Base-by-base conservation (phyloP, 768 basidiomycete species). In the Leccinellum luteum region DNA sequence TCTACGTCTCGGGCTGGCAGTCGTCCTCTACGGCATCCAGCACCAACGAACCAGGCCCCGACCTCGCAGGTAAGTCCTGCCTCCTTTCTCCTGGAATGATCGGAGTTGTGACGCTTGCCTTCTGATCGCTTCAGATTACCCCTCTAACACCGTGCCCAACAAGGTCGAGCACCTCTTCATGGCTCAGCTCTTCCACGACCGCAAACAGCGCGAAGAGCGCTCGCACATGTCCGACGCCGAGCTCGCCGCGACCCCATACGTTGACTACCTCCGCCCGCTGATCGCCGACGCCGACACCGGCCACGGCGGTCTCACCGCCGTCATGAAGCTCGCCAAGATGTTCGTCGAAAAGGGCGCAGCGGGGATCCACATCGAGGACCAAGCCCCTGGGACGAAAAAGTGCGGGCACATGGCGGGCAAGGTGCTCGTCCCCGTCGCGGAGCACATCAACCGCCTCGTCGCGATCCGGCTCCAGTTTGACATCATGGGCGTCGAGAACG, bases 341-440 rank as follows among this genome's bases (percentile, higher is more conserved):
- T 98, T 99, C 70, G 94, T 98, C 62, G 97, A 99, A 77, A 92
- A 94, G 66, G 96, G 97, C 60, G 97, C 97, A 0, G 95, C 97
- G 15, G 97, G 96, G 21, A 93, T 99, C 53, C 97, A 99, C 72
- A 81, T 99, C 69, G 97, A 99, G 69, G 97, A 99, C 68, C 97
- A 99, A 73, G 95, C 94, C 13, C 89, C 95, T 0, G 94, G 95
- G 21, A 97, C 96, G 19, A 98, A 99, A 78, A 99, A 99, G 69
- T 91, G 89, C 61, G 89, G 90, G 25, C 92, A 94, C 72, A 94
- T 94, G 92, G 94, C 89, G 12, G 92, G 90, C 55, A 94, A 98
- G 73, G 96, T 98, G 47, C 86, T 99, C 66, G 97, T 99, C 12
- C 95, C 97, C 41, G 94, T 98, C 69, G 85, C 85, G 45, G 97